These are phyloP conservation scores for Ammopiptanthus mongolicus DNA, from an alignment of 306 rosid genomes.

Conservation along the genomic window DNA sequence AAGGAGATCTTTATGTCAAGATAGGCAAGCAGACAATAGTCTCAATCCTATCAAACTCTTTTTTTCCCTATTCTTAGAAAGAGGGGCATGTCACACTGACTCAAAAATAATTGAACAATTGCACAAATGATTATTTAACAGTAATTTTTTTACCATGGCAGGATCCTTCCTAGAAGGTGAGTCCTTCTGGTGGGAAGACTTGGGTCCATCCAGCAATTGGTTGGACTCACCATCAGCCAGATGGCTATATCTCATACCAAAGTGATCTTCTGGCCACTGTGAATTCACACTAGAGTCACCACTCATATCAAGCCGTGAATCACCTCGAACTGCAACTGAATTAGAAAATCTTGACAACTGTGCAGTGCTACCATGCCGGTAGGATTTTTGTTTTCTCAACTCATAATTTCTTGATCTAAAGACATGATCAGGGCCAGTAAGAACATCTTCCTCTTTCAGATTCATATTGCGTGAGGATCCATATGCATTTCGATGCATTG, in stretches of 20 bases:
- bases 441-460: conserved; percentile 29
- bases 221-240: conserved; percentile 43
- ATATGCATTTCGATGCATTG: conserved; percentile 37
- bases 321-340: conserved; percentile 52
- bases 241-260: conserved; percentile 36
- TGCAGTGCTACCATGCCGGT: conserved; percentile 26
- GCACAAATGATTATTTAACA: conserved; percentile 2
- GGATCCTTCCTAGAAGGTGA: conserved; percentile 40
- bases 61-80: background rate
- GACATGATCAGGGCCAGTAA: conserved; percentile 12
- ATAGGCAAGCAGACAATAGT: background rate
- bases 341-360: conserved; percentile 58
- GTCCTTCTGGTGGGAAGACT: conserved; percentile 44
- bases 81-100: background rate
- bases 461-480: conserved; percentile 48
- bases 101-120: background rate
- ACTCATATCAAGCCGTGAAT: conserved; percentile 38
- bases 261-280: conserved; percentile 53
- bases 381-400: conserved; percentile 45
- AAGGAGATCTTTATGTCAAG: conserved; percentile 1
- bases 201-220: conserved; percentile 41
- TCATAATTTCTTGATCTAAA: conserved; percentile 31
- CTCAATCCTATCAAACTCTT: conserved; percentile 10
- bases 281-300: conserved; percentile 40
- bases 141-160: conserved; percentile 42